Percentiles rank a stretch among this genome's conserved stretches.
These are phyloP conservation scores for Candida sp. DNA, from an alignment of 1,139 yeast genomes.

Conservation along the genomic window DNA sequence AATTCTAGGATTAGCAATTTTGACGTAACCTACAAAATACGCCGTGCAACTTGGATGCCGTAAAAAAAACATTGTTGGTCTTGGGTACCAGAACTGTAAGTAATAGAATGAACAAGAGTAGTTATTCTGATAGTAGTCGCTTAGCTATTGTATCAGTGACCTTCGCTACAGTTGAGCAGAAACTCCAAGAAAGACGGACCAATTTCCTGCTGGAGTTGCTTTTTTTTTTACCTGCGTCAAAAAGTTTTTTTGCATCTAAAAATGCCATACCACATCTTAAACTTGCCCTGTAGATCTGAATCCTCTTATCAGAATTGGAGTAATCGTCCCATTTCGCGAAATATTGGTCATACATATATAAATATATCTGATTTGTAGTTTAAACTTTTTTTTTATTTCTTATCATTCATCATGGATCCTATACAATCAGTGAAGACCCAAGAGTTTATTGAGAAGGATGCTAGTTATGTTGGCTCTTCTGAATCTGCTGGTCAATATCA, in stretches of 20 bases:
- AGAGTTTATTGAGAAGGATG: background rate
- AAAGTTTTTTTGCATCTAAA: background rate
- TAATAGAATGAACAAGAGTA: too few species aligned
- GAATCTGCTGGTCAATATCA: slow-evolving; percentile 13
- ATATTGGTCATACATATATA: background rate
- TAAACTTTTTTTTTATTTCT: too few species aligned
- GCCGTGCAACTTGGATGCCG: too few species aligned
- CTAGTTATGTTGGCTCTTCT: slow-evolving; percentile 8
- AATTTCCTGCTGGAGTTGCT: background rate
- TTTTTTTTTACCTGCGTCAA: background rate
- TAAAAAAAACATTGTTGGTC: too few species aligned
- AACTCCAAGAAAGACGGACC: background rate
- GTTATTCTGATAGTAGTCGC: too few species aligned
- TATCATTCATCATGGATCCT: background rate
- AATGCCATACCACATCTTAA: background rate
- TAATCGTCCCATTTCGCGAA: background rate
- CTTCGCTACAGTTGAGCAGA: too few species aligned
- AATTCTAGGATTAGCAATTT: too few species aligned
- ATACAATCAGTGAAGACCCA: background rate
- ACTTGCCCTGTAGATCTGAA: background rate
- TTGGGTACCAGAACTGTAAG: too few species aligned
- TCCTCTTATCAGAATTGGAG: background rate
- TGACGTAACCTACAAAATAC: too few species aligned
- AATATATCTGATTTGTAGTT: background rate
- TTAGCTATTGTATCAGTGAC: too few species aligned